phyloP scores from a whole-genome alignment of 106 monocot species.

The Chionographis japonica region DNA sequence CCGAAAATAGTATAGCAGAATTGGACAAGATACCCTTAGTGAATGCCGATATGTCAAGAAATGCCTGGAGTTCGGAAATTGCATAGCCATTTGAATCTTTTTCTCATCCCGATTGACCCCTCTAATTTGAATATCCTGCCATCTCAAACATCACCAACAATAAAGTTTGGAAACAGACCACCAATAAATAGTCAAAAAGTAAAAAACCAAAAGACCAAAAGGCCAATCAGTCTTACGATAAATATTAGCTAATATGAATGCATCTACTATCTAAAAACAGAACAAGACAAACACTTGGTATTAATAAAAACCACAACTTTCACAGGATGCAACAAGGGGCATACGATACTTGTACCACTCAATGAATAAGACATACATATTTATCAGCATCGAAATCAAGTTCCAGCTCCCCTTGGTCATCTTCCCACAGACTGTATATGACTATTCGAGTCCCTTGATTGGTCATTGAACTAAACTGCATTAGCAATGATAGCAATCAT shows the following conservation, averaged over 20 bases:
- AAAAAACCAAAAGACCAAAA: not conserved
- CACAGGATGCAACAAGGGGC: too few species aligned
- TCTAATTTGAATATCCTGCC: constrained; percentile 89
- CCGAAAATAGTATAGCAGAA: not conserved
- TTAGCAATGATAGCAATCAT: not conserved
- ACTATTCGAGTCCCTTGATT: constrained; percentile 82
- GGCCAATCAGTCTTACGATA: too few species aligned
- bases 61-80: constrained; percentile 86
- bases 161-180: not conserved
- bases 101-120: constrained; percentile 87
- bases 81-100: constrained; percentile 74
- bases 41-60: constrained; percentile 88
- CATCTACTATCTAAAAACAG: too few species aligned
- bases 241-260: too few species aligned
- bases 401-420: constrained; percentile 80
- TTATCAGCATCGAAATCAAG: constrained; percentile 77
- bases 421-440: constrained; percentile 93
- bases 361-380: constrained; percentile 32
- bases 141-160: constrained; percentile 15
- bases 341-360: too few species aligned
- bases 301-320: too few species aligned
- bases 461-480: constrained; percentile 48
- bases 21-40: constrained; percentile 46
- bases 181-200: not conserved
- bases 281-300: too few species aligned